phyloP scores from a whole-genome alignment of 2,329 filamentous ascomycete genomes.

The Botrytis sinoallii region DNA sequence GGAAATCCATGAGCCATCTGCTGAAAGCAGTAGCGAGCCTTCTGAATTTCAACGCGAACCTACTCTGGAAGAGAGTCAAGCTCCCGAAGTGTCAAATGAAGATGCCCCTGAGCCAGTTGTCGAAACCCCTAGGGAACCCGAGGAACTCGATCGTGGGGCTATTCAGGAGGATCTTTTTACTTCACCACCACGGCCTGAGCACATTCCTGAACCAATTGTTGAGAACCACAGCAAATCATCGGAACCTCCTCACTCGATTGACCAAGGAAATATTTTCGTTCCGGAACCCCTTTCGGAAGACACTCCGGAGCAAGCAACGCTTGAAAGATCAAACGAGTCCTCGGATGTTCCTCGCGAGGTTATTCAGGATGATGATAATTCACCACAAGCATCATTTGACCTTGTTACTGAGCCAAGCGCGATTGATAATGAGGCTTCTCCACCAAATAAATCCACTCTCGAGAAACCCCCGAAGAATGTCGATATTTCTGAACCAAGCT shows the following conservation, averaged over 20 bases:
- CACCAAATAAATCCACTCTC: neutral
- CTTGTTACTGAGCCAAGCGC: neutral
- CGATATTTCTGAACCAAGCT: neutral
- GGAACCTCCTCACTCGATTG: neutral
- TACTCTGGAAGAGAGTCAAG: neutral
- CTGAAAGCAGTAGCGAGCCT: neutral
- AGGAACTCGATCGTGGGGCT: neutral
- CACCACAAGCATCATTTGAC: neutral
- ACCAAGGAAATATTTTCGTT: neutral
- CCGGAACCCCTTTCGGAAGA: neutral
- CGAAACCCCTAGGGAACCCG: neutral
- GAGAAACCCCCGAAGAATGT: neutral
- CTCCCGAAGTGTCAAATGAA: neutral
- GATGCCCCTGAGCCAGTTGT: neutral
- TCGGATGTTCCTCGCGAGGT: neutral
- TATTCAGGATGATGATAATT: neutral
- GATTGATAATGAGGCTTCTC: neutral
- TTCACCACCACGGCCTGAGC: neutral
- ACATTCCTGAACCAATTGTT: neutral
- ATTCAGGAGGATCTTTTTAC: neutral
- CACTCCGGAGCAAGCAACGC: neutral
- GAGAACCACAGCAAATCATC: neutral
- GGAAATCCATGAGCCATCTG: neutral
- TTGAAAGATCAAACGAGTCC: neutral
- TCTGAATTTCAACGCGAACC: neutral